A percentile compares a stretch with the other conserved stretches of the same genome.
Evolutionary conservation across 495 filamentous ascomycete species (phyloP).

Genomic region (Penicillium cosmopolitanum): DNA sequence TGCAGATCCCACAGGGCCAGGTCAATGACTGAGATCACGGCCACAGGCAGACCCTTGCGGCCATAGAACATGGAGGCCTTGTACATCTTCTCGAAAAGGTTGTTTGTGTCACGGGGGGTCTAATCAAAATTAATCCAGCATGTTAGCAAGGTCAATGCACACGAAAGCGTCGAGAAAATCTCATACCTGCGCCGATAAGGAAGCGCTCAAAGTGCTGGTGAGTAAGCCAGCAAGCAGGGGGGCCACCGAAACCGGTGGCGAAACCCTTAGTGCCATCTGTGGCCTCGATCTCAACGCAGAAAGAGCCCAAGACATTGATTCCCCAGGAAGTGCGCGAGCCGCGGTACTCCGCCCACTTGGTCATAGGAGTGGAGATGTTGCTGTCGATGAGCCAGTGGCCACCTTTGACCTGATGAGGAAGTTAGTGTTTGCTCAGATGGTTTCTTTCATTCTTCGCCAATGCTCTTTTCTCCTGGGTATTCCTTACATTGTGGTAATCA

Average conservation of each 20-base stretch:
- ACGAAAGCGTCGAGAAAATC: constrained; percentile 7
- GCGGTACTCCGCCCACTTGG: constrained; percentile 83
- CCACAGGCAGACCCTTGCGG: constrained; percentile 84
- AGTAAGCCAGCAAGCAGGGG: constrained; percentile 90
- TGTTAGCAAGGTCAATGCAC: background rate
- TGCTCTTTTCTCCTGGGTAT: background rate
- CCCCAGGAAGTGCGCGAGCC: constrained; percentile 89
- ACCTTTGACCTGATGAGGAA: constrained; percentile 61
- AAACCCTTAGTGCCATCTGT: constrained; percentile 89
- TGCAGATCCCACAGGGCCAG: constrained; percentile 89
- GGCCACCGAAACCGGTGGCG: constrained; percentile 91
- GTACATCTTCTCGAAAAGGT: constrained; percentile 95
- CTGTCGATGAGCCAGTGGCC: constrained; percentile 93
- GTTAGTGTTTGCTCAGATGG: constrained; percentile 8
- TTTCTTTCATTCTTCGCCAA: background rate
- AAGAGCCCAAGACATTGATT: constrained; percentile 92
- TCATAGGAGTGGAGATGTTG: constrained; percentile 90
- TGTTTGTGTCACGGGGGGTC: constrained; percentile 89
- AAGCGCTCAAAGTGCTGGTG: constrained; percentile 91
- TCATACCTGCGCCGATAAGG: constrained; percentile 74
- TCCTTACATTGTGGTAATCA: constrained; percentile 85
- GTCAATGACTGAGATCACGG: constrained; percentile 92
- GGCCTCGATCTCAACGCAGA: constrained; percentile 89
- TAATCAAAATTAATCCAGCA: constrained; percentile 17
- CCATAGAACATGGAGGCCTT: constrained; percentile 94